A percentile compares a stretch with the other conserved stretches of the same genome.
phyloP scores from a whole-genome alignment of 1,284 basidiomycete genomes.

The Hypsizygus ulmarius region DNA sequence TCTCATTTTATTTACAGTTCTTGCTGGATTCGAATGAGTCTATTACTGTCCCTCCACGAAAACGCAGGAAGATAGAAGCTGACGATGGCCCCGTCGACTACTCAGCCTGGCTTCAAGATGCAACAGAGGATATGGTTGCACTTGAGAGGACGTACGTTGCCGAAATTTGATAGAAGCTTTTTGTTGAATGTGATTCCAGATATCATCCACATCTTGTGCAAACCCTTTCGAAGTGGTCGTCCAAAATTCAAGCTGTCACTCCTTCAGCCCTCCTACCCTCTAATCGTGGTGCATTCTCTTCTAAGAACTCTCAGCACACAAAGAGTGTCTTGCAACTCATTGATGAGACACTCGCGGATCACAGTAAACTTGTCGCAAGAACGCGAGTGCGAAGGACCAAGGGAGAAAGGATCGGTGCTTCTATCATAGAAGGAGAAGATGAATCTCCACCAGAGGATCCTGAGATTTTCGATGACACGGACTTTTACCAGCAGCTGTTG shows the following conservation, averaged over 20 bases:
- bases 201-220: conserved; percentile 70
- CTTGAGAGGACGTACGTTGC: conserved; percentile 54
- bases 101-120: conserved; percentile 41
- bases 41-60: conserved; percentile 51
- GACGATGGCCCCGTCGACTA: conserved; percentile 34
- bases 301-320: conserved; percentile 43
- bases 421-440: conserved; percentile 27
- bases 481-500: conserved; percentile 88
- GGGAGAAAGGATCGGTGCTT: conserved; percentile 38
- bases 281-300: conserved; percentile 62
- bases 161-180: neutral
- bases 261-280: conserved; percentile 71
- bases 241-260: conserved; percentile 89
- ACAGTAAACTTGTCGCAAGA: conserved; percentile 52
- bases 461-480: conserved; percentile 83
- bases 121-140: conserved; percentile 41
- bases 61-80: conserved; percentile 49
- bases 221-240: conserved; percentile 88
- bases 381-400: conserved; percentile 55
- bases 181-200: conserved; percentile 29
- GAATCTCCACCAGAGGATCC: conserved; percentile 37
- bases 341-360: conserved; percentile 64
- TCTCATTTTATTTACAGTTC: conserved; percentile 32
- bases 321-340: conserved; percentile 70
- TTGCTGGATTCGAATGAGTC: conserved; percentile 48